phyloP scores from a whole-genome alignment of 306 rosid species.

The Quercus rubra region DNA sequence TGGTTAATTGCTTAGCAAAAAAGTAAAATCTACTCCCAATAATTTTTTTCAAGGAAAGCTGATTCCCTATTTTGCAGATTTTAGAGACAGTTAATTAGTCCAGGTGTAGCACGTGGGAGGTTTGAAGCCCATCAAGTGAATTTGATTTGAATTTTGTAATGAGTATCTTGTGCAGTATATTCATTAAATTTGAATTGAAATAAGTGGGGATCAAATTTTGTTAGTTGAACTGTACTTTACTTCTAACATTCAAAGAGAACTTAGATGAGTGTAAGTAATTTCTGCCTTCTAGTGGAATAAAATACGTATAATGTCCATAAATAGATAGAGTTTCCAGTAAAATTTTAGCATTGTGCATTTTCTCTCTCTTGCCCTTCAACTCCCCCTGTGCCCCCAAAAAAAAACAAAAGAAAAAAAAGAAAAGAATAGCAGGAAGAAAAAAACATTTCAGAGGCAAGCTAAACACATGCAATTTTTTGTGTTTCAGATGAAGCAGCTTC shows the following conservation, averaged over 20 bases:
- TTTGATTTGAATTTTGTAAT: neutral
- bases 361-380: neutral
- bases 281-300: neutral
- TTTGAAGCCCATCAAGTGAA: neutral
- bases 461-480: neutral
- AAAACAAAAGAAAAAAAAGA: neutral
- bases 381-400: neutral
- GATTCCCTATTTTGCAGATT: neutral
- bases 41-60: neutral
- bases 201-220: too few relatives aligned
- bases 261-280: neutral
- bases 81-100: neutral
- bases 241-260: too few relatives aligned
- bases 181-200: too few relatives aligned
- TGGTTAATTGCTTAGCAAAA: neutral
- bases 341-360: neutral
- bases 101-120: neutral
- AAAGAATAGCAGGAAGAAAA: neutral
- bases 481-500: conserved; percentile 54
- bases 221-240: too few relatives aligned
- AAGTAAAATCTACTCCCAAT: neutral
- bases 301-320: neutral
- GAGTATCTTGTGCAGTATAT: too few relatives aligned
- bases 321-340: neutral
- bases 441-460: neutral